Percentiles rank a stretch among this genome's conserved stretches.
Evolutionary conservation across 306 rosid genomes (phyloP).

Genomic region (Cercis canadensis): DNA sequence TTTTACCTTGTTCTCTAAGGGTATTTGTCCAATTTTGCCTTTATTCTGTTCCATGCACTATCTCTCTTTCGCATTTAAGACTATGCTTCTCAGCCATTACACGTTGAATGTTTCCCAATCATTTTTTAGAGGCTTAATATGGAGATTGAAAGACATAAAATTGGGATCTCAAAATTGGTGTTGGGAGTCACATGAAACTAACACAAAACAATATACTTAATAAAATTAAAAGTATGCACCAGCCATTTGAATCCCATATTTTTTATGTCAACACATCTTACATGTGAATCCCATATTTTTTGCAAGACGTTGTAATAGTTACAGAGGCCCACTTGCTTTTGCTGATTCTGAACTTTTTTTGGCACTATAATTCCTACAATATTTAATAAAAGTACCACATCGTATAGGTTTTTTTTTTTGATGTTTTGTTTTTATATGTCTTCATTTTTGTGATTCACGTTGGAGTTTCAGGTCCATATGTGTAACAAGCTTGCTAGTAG

Average conservation of each 20-base stretch:
- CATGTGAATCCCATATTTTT: not conserved
- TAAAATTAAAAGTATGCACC: slow-evolving; percentile 3
- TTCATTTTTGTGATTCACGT: slow-evolving; percentile 27
- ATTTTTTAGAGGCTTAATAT: not conserved
- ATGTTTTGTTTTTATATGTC: not conserved
- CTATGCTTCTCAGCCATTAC: not conserved
- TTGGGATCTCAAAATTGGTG: not conserved
- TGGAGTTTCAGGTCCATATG: slow-evolving; percentile 67
- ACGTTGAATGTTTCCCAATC: not conserved
- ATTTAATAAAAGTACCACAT: slow-evolving; percentile 6
- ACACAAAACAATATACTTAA: not conserved
- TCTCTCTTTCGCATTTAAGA: not conserved
- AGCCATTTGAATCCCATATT: not conserved
- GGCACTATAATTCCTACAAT: not conserved
- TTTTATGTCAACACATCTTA: not conserved
- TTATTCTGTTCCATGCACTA: not conserved
- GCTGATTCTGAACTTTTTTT: not conserved
- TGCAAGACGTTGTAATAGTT: not conserved
- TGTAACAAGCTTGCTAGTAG: slow-evolving; percentile 81
- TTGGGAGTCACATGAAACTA: not conserved
- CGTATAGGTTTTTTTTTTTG: slow-evolving; percentile 20
- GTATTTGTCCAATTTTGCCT: not conserved
- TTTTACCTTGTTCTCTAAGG: not conserved
- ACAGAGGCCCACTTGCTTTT: slow-evolving; percentile 23
- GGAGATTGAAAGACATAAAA: not conserved